Evolutionary conservation across 1,284 basidiomycete species (phyloP), one percentile per base, ranked within the genome.

Genomic region (Austroboletus novae-zelandiae): DNA sequence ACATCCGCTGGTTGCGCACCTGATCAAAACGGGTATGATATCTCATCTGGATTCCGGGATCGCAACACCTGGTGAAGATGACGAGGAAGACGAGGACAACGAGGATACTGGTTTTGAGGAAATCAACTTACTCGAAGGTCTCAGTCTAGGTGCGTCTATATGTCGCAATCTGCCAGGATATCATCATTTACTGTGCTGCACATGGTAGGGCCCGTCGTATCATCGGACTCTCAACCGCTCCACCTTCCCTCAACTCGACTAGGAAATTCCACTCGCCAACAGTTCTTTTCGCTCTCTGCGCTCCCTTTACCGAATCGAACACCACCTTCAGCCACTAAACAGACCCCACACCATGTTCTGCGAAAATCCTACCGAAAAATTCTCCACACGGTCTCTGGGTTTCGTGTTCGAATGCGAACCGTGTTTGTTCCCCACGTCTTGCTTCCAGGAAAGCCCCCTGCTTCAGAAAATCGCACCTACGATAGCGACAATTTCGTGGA

Each of bases 391-490:
- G 83, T 86, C 4, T 89, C 89, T 14, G 91, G 91, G 2, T 87
- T 95, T 65, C 79, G 83, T 23, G 88, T 95, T 17, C 83, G 91
- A 31, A 94, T 94, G 91, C 80, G 91, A 18, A 93, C 91, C 0
- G 83, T 92, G 8, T 91, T 93, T 58, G 82, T 94, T 3, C 92
- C 91, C 0, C 86, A 91, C 59, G 80, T 93, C 17, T 74, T 84
- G 48, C 71, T 84, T 5, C 78, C 81, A 13, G 62, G 61, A 25
- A 55, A 61, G 30, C 30, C 36, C 5, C 45, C 53, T 25, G 5
- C 53, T 34, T 43, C 57, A 17, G 55, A 47, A 20, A 40, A 48
- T 0, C 60, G 57, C 32, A 64, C 57, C 2, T 60, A 65, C 30
- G 61, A 62, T 9, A 67, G 70, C 34, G 65, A 65, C 40, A 53